Percentiles rank a stretch among this genome's conserved stretches.
Evolutionary conservation across 192 early-diverging fungal genomes (phyloP).

Genomic region (Globomyces pollinis-pini): DNA sequence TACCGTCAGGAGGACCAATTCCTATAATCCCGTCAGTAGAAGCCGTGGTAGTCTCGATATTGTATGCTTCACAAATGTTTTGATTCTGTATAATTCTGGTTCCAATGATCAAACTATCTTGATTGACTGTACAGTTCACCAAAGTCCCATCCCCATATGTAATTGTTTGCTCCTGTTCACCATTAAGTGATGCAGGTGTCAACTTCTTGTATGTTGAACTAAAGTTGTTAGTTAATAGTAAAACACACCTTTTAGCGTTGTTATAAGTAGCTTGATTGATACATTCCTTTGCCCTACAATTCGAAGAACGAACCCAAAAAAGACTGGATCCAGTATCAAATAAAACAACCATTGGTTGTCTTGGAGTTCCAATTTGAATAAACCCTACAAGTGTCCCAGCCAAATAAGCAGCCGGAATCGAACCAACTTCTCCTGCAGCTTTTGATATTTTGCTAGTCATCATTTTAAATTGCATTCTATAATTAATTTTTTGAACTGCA

Average conservation of each 20-base stretch:
- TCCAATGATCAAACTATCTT: not conserved
- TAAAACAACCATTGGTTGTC: constrained; percentile 2
- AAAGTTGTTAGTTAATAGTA: not conserved
- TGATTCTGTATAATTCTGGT: not conserved
- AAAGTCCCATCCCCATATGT: constrained; percentile 11
- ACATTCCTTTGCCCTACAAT: not conserved
- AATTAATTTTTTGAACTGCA: too few species aligned
- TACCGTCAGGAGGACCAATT: constrained; percentile 3
- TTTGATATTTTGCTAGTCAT: too few species aligned
- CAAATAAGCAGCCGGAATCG: not conserved
- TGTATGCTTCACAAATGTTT: not conserved
- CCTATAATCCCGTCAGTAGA: constrained; percentile 10
- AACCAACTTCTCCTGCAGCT: too few species aligned
- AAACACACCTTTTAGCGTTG: not conserved
- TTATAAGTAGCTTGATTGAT: not conserved
- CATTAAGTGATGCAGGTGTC: too few species aligned
- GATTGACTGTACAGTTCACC: not conserved
- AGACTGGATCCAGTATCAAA: constrained; percentile 9
- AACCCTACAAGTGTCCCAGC: not conserved
- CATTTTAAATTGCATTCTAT: too few species aligned
- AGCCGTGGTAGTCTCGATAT: not conserved
- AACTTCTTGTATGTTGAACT: not conserved
- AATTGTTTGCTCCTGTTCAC: not conserved
- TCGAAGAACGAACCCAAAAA: constrained; percentile 1
- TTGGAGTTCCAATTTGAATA: not conserved